phyloP scores from a whole-genome alignment of 805 yeast species.

The Saturnispora sekii region DNA sequence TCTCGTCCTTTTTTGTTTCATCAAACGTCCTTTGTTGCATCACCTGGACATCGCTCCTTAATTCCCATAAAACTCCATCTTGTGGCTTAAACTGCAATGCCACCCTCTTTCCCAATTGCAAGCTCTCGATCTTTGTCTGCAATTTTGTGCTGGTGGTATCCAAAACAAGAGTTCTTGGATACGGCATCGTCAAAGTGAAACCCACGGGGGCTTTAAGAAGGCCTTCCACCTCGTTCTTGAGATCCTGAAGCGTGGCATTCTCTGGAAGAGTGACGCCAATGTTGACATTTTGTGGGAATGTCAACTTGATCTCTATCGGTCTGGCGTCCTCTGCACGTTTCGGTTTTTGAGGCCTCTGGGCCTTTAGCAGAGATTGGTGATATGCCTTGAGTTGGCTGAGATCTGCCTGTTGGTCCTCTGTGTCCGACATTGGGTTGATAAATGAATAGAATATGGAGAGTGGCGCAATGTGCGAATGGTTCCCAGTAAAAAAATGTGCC shows the following conservation, averaged over 20 bases:
- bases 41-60: slow-evolving; percentile 1
- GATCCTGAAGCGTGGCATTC: not conserved
- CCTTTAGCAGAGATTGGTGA: slow-evolving; percentile 1
- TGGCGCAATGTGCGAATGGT: too few species aligned
- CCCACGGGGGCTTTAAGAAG: not conserved
- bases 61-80: not conserved
- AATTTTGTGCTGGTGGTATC: not conserved
- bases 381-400: slow-evolving; percentile 2
- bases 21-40: not conserved
- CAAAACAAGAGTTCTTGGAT: slow-evolving; percentile 2
- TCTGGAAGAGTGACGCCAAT: not conserved
- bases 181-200: not conserved
- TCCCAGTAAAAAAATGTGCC: too few species aligned
- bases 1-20: not conserved
- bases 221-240: slow-evolving; percentile 3
- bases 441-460: too few species aligned
- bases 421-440: not conserved
- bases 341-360: not conserved
- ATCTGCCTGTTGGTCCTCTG: not conserved
- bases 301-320: not conserved
- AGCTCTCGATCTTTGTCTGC: not conserved
- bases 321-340: not conserved
- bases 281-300: not conserved
- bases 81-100: slow-evolving; percentile 1
- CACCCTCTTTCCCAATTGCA: slow-evolving; percentile 1